Percentiles rank a stretch among this genome's conserved stretches.
Evolutionary conservation across 2,329 filamentous ascomycete genomes (phyloP).

Genomic region (Thelonectria olida): DNA sequence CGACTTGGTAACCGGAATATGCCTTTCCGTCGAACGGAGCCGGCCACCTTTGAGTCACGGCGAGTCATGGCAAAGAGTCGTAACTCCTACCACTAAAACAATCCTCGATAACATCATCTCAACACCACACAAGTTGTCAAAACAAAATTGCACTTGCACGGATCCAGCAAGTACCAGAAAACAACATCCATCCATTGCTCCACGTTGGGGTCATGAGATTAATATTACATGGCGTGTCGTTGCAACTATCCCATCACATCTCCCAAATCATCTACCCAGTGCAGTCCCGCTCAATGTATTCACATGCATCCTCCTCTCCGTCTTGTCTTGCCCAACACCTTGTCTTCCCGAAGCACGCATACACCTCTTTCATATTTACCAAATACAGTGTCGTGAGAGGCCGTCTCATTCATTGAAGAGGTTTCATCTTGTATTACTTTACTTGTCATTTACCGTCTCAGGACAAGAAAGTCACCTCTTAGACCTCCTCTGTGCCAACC

Average conservation of each 20-base stretch:
- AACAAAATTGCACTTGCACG: neutral
- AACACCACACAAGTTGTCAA: neutral
- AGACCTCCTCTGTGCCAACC: conserved; percentile 65
- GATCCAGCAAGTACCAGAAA: neutral
- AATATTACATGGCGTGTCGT: conserved; percentile 35
- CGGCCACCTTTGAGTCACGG: neutral
- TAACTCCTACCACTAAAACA: neutral
- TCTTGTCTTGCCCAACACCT: conserved; percentile 31
- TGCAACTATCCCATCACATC: conserved; percentile 13
- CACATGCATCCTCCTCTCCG: conserved; percentile 18
- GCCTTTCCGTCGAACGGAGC: neutral
- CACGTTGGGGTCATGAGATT: conserved; percentile 23
- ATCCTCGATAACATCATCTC: neutral
- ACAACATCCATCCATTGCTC: conserved; percentile 19
- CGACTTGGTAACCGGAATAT: neutral
- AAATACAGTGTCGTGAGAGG: conserved; percentile 22
- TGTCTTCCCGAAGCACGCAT: conserved; percentile 18
- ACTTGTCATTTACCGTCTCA: neutral
- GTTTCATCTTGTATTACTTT: neutral
- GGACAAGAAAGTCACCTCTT: conserved; percentile 14
- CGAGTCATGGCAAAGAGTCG: neutral
- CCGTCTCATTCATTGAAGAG: conserved; percentile 33
- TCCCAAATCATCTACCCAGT: conserved; percentile 21
- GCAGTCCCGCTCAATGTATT: conserved; percentile 21
- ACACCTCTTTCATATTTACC: conserved; percentile 28